A percentile compares a stretch with the other conserved stretches of the same genome.
These are phyloP conservation scores for Zoysia pacifica DNA, from an alignment of 176 grass and related monocot genomes.

Conservation along the genomic window DNA sequence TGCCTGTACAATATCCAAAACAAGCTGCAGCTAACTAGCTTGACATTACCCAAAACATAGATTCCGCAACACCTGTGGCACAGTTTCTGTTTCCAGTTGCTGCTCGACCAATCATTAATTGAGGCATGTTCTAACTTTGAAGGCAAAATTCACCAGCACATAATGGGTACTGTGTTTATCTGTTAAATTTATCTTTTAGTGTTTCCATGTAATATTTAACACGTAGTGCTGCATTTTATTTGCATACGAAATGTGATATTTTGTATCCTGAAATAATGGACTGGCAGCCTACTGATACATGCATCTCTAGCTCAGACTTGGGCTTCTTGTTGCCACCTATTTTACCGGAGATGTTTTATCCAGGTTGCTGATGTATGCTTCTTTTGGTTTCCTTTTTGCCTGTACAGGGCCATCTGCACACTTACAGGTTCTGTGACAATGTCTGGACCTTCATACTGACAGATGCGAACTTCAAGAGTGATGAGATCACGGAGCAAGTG, in stretches of 20 bases:
- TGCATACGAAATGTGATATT: neutral
- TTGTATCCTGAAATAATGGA: neutral
- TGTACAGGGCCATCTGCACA: constrained; percentile 66
- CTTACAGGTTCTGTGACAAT: constrained; percentile 97
- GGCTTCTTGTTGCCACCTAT: neutral
- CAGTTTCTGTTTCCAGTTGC: neutral
- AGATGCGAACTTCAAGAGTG: constrained; percentile 73
- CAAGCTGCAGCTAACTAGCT: neutral
- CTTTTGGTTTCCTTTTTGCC: neutral
- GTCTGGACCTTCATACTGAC: constrained; percentile 94
- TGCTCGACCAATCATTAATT: neutral
- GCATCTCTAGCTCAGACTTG: neutral
- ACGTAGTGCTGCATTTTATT: neutral
- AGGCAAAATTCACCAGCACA: neutral
- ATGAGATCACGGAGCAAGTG: constrained; percentile 55
- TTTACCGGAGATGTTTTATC: neutral
- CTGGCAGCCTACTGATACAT: neutral
- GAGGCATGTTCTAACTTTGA: neutral
- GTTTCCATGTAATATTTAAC: neutral
- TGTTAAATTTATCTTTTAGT: neutral
- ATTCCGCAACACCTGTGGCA: neutral
- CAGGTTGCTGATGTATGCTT: neutral
- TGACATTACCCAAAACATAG: neutral
- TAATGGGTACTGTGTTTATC: neutral
- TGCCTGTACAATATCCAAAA: neutral